Percentiles rank a stretch among this genome's conserved stretches.
These are phyloP conservation scores for Phytophthora fragariaefolia DNA, from an alignment of 352 stramenopile species.

Conservation along the genomic window DNA sequence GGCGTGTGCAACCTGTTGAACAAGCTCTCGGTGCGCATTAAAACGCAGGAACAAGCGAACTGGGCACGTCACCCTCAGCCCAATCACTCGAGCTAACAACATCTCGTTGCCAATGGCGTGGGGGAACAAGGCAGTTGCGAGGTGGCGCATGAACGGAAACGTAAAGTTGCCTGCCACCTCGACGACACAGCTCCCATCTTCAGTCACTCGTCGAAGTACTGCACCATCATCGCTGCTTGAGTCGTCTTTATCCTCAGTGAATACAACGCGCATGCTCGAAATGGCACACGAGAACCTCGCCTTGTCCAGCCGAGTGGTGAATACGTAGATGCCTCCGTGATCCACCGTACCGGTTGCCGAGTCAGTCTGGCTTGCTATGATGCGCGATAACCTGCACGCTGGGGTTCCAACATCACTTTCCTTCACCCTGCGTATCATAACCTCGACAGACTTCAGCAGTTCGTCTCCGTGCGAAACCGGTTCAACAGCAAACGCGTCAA, in stretches of 20 bases:
- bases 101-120: slow-evolving; percentile 4
- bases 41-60: neutral
- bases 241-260: neutral
- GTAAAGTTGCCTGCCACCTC: slow-evolving; percentile 2
- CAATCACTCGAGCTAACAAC: slow-evolving; percentile 3
- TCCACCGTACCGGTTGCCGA: neutral
- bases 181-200: neutral
- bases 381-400: neutral
- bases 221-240: neutral
- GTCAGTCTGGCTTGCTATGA: neutral
- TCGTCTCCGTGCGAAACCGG: slow-evolving; percentile 1
- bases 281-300: neutral
- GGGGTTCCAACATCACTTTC: neutral
- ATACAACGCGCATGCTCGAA: neutral
- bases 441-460: neutral
- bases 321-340: neutral
- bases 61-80: neutral
- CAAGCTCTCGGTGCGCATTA: slow-evolving; percentile 6
- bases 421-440: neutral
- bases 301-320: slow-evolving; percentile 1
- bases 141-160: slow-evolving; percentile 2
- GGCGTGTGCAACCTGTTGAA: neutral
- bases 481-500: slow-evolving; percentile 20
- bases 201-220: neutral
- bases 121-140: neutral